Evolutionary conservation across 345 rosid species (phyloP).

Genomic region (Noccaea caerulescens): DNA sequence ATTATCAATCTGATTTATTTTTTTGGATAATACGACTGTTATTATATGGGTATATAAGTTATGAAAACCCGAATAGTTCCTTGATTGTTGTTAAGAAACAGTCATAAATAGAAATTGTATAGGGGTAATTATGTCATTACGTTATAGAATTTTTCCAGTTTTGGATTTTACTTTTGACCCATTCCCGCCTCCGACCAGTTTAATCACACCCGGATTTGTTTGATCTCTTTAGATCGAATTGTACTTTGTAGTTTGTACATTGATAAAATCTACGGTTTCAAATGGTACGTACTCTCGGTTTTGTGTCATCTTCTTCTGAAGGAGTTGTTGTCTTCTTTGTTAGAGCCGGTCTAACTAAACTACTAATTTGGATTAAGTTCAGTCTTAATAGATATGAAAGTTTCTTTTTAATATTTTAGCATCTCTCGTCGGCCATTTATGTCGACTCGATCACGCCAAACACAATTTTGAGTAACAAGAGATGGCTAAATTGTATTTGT

Average conservation of each 20-base stretch:
- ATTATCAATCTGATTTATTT: background rate
- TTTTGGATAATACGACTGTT: background rate
- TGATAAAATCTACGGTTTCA: slow-evolving; percentile 10
- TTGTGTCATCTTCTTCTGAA: slow-evolving; percentile 17
- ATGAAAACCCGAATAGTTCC: slow-evolving; percentile 6
- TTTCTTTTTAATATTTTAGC: too few species aligned
- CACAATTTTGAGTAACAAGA: background rate
- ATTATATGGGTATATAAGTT: background rate
- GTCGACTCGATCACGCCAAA: background rate
- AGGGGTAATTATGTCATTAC: slow-evolving; percentile 20
- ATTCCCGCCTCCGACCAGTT: slow-evolving; percentile 31
- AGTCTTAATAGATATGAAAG: background rate
- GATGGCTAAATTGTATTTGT: background rate
- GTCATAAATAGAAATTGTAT: background rate
- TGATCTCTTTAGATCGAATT: background rate
- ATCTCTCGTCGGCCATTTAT: background rate
- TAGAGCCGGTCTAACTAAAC: background rate
- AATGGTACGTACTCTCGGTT: background rate
- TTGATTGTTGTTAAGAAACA: background rate
- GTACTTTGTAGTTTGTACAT: background rate
- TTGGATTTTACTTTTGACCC: slow-evolving; percentile 33
- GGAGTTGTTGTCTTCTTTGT: slow-evolving; percentile 13
- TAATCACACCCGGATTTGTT: slow-evolving; percentile 16
- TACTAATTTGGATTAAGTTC: background rate
- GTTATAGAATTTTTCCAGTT: background rate